phyloP scores from a whole-genome alignment of 1,284 basidiomycete species.

The Phaffia rhodozyma region DNA sequence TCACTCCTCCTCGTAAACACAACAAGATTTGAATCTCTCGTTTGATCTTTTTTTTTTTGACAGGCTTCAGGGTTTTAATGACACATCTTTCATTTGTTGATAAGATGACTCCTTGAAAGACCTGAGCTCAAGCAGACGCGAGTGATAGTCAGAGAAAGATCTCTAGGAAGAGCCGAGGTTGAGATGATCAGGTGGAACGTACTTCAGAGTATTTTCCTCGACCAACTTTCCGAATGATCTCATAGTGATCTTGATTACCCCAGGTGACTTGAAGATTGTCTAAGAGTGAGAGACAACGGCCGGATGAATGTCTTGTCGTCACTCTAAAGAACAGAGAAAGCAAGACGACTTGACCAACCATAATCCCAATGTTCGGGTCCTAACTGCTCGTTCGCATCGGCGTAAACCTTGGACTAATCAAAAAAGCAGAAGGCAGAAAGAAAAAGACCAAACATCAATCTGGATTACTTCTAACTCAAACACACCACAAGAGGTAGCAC shows the following conservation, averaged over 20 bases:
- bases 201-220: not conserved
- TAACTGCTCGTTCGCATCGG: constrained; percentile 46
- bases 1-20: constrained; percentile 85
- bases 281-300: constrained; percentile 25
- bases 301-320: not conserved
- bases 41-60: constrained; percentile 99
- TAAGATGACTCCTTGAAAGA: constrained; percentile 43
- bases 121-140: constrained; percentile 83
- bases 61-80: constrained; percentile 59
- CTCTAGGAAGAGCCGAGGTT: not conserved
- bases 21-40: constrained; percentile 97
- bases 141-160: not conserved
- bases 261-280: constrained; percentile 91
- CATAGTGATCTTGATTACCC: constrained; percentile 95
- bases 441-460: no score
- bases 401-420: constrained; percentile 41
- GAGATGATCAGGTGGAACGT: not conserved
- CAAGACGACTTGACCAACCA: constrained; percentile 32
- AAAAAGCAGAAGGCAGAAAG: no score
- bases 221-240: constrained; percentile 72
- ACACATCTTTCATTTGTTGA: not conserved
- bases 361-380: constrained; percentile 50
- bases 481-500: no score
- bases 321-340: not conserved
- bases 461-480: no score